These are phyloP conservation scores for Brasenia schreberi DNA, from an alignment of 164 flowering plant species.

Conservation along the genomic window DNA sequence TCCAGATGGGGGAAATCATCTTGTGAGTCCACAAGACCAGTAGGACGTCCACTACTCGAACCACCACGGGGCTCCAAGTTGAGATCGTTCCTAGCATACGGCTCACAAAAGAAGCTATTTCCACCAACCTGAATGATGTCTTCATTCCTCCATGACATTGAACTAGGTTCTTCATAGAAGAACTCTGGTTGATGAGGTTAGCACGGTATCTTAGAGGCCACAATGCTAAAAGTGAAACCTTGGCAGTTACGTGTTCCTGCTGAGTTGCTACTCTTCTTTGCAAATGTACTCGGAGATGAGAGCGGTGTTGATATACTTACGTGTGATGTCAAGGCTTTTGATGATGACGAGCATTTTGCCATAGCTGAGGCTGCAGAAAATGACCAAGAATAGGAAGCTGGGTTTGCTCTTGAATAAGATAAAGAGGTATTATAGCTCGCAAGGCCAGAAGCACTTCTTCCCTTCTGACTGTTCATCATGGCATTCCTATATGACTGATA, in stretches of 20 bases:
- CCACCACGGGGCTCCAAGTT: not conserved
- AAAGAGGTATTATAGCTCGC: not conserved
- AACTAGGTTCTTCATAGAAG: not conserved
- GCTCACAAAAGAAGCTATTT: not conserved
- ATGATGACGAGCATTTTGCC: not conserved
- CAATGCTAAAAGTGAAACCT: slow-evolving; percentile 41
- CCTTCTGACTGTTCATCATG: slow-evolving; percentile 23
- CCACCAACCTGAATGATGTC: not conserved
- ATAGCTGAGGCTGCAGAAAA: not conserved
- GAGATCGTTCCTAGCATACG: not conserved
- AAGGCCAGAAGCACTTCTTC: not conserved
- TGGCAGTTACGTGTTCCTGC: slow-evolving; percentile 7
- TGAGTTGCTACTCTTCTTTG: not conserved
- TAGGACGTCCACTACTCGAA: not conserved
- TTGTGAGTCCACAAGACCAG: not conserved
- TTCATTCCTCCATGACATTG: not conserved
- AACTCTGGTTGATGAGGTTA: not conserved
- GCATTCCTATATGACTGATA: slow-evolving; percentile 72
- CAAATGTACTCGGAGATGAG: not conserved
- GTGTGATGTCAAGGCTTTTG: not conserved
- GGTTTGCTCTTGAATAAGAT: not conserved
- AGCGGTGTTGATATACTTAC: not conserved
- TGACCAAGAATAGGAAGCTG: not conserved
- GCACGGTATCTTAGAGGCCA: slow-evolving; percentile 19
- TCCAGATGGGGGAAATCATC: slow-evolving; percentile 97